These are phyloP conservation scores for Eragrostis tef DNA, from an alignment of 202 grass and related monocot genomes.

Conservation along the genomic window DNA sequence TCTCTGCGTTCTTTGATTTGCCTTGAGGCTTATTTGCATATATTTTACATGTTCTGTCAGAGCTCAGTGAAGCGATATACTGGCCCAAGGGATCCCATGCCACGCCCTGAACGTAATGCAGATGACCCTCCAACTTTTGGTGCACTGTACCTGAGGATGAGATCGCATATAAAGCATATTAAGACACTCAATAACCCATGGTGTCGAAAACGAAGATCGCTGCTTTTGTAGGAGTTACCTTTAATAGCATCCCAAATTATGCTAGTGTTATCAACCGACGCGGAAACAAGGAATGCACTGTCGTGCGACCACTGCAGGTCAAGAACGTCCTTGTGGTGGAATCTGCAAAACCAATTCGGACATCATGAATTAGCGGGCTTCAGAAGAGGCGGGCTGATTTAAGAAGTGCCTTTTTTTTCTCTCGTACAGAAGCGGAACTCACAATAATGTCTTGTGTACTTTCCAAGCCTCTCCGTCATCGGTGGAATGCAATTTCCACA, in stretches of 20 bases:
- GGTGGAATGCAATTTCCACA: constrained; percentile 69
- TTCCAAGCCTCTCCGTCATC: constrained; percentile 74
- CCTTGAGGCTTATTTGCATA: constrained; percentile 89
- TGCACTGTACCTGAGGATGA: constrained; percentile 60
- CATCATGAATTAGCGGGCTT: constrained; percentile 19
- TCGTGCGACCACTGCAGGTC: constrained; percentile 91
- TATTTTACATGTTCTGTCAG: constrained; percentile 87
- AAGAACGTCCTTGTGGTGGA: constrained; percentile 96
- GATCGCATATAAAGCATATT: constrained; percentile 29
- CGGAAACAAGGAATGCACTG: constrained; percentile 73
- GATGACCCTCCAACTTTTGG: constrained; percentile 87
- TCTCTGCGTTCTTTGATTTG: constrained; percentile 70
- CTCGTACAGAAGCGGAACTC: constrained; percentile 23
- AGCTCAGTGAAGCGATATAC: constrained; percentile 89
- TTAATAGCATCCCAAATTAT: constrained; percentile 95
- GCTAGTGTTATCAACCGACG: constrained; percentile 95
- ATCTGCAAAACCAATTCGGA: constrained; percentile 53
- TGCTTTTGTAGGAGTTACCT: constrained; percentile 48
- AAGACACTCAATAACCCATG: background rate
- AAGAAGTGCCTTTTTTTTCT: background rate
- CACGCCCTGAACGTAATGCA: constrained; percentile 99
- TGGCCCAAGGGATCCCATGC: constrained; percentile 92
- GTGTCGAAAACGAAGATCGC: background rate
- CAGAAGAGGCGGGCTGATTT: constrained; percentile 3
- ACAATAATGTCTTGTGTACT: constrained; percentile 82